phyloP scores from a whole-genome alignment of 257 asterid genomes.

The Solanum stenotomum region DNA sequence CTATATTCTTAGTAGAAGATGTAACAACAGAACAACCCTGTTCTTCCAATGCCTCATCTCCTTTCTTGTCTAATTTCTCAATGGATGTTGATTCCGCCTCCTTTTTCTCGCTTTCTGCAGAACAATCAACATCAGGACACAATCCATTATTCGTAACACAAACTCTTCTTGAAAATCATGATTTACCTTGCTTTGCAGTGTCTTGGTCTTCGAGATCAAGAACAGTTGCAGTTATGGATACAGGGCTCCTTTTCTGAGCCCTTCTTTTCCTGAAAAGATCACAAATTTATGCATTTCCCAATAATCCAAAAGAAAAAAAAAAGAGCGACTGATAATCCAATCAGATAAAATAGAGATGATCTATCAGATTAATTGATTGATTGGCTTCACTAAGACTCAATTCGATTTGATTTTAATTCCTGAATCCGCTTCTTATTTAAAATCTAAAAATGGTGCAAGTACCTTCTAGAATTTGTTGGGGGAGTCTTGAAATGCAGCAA shows the following conservation, averaged over 20 bases:
- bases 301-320: neutral
- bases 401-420: neutral
- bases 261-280: constrained; percentile 47
- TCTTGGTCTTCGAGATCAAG: constrained; percentile 62
- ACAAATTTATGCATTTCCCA: neutral
- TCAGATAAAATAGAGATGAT: neutral
- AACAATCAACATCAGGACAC: neutral
- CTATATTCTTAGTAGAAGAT: constrained; percentile 9
- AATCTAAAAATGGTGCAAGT: neutral
- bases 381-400: neutral
- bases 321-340: neutral
- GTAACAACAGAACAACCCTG: constrained; percentile 26
- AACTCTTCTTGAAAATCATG: neutral
- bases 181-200: constrained; percentile 37
- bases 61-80: constrained; percentile 18
- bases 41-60: constrained; percentile 17
- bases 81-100: constrained; percentile 2
- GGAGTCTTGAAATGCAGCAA: constrained; percentile 47
- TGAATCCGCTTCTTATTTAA: neutral
- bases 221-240: constrained; percentile 33
- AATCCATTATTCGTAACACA: neutral
- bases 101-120: constrained; percentile 23
- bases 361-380: neutral
- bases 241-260: constrained; percentile 46
- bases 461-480: constrained; percentile 83